Base-by-base conservation (phyloP, 2,329 filamentous ascomycete species). In the Escovopsis weberi region DNA sequence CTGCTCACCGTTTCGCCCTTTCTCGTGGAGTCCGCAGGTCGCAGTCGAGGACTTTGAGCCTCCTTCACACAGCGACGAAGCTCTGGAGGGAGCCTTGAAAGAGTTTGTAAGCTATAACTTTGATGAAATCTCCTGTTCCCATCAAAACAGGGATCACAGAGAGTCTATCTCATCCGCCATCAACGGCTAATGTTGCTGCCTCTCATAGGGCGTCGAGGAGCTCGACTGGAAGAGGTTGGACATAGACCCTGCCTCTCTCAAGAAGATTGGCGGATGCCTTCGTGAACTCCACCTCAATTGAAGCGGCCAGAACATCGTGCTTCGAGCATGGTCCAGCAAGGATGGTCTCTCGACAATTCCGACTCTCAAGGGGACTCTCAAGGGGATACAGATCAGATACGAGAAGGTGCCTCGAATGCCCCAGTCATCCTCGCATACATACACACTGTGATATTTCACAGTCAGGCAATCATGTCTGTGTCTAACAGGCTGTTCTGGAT, bases 141-240 rank as follows among this genome's bases (percentile, higher is more conserved):
- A 26, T 38, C 12, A 3, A 4, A 19, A 6, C 9, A 26, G 26
- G 7, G 4, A 10, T n/a, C 3, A 37, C 10, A 15, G 15, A 15
- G 15, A 15, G 2, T 15, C 2, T 15, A 15, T 15, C 15, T 15
- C 15, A 2, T 15, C 15, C 15, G 15, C 15, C 15, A 15, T 15
- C 2, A 15, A 15, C 15, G 15, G 15, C 15, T 15, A 15, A 15
- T 15, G 15, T 15, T 15, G 15, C 15, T 15, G 33, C n/a, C 12
- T 4, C 37, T 30, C 7, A 15, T 35, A 42, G 40, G 18, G 26
- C 32, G 40, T 38, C 30, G 40, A 42, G 40, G 15, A 37, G 33
- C 40, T 42, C 4, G 40, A 42, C 15, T 42, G 40, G 40, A 34
- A 33, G 0, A 38, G 40, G 38, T 38, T 42, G 15, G 40, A 42